phyloP scores from a whole-genome alignment of 139 green algal genomes.

The Eudorina sp. region DNA sequence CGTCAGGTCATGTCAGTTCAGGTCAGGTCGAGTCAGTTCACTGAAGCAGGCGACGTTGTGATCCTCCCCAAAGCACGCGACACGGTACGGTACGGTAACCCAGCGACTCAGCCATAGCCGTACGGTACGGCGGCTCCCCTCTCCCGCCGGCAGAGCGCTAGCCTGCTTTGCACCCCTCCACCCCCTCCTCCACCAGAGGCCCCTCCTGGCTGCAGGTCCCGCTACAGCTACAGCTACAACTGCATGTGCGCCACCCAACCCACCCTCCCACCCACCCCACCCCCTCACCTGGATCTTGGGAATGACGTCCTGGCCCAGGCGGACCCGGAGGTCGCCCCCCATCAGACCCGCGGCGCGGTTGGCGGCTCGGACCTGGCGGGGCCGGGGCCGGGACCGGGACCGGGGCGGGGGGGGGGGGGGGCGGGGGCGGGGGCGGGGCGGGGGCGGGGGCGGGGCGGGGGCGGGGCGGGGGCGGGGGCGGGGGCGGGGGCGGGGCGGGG shows the following conservation, averaged over 20 bases:
- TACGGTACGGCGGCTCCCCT: background rate
- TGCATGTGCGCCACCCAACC: background rate
- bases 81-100: background rate
- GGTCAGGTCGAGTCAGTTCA: too few species aligned
- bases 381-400: background rate
- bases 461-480: background rate
- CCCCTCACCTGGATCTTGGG: constrained; percentile 48
- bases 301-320: constrained; percentile 53
- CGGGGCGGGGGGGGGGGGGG: background rate
- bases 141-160: too few species aligned
- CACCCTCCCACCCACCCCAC: background rate
- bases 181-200: background rate
- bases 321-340: constrained; percentile 26
- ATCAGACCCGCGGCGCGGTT: constrained; percentile 16
- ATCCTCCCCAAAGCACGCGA: too few species aligned
- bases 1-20: too few species aligned
- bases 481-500: too few species aligned
- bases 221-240: too few species aligned
- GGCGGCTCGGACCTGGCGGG: constrained; percentile 15
- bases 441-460: too few species aligned
- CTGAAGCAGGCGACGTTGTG: background rate
- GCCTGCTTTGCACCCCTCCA: too few species aligned
- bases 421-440: background rate
- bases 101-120: background rate
- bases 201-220: too few species aligned